Evolutionary conservation across 176 grass and related monocot genomes (phyloP).

Genomic region (Paspalum vaginatum): DNA sequence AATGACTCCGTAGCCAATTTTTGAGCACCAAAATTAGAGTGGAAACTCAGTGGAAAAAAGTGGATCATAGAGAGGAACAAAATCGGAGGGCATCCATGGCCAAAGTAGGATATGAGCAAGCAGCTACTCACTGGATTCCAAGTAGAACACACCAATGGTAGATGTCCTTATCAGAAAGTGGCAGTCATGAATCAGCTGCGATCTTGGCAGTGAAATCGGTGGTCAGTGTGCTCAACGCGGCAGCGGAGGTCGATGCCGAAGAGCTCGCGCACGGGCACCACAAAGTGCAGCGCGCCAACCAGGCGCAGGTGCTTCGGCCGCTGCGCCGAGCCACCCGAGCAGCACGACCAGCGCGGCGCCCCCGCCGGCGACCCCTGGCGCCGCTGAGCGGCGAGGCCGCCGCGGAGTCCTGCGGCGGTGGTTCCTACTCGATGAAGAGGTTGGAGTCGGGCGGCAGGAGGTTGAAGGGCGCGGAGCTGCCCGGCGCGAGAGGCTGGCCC

Average conservation of each 20-base stretch:
- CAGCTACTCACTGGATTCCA: too few species aligned
- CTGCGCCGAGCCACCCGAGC: conserved; percentile 95
- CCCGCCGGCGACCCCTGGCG: conserved; percentile 14
- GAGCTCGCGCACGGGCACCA: conserved; percentile 71
- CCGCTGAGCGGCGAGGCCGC: conserved; percentile 28
- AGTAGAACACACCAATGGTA: too few species aligned
- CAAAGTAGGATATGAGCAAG: too few species aligned
- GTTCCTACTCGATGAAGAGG: conserved; percentile 70
- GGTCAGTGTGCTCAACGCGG: conserved; percentile 69
- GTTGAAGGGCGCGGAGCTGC: conserved; percentile 28
- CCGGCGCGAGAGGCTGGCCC: conserved; percentile 27
- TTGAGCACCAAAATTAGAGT: too few species aligned
- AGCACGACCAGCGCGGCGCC: conserved; percentile 74
- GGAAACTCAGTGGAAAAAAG: too few species aligned
- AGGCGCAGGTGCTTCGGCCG: conserved; percentile 79
- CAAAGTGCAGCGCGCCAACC: conserved; percentile 69
- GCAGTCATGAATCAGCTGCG: too few species aligned
- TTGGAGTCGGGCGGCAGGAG: conserved; percentile 46
- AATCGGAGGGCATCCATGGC: too few species aligned
- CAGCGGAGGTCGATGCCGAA: conserved; percentile 77
- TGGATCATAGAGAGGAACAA: too few species aligned
- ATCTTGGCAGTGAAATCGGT: too few species aligned
- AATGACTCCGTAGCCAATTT: too few species aligned
- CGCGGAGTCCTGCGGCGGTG: conserved; percentile 18
- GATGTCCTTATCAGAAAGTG: too few species aligned